phyloP scores from a whole-genome alignment of 306 rosid genomes.

The Potentilla sterilis region DNA sequence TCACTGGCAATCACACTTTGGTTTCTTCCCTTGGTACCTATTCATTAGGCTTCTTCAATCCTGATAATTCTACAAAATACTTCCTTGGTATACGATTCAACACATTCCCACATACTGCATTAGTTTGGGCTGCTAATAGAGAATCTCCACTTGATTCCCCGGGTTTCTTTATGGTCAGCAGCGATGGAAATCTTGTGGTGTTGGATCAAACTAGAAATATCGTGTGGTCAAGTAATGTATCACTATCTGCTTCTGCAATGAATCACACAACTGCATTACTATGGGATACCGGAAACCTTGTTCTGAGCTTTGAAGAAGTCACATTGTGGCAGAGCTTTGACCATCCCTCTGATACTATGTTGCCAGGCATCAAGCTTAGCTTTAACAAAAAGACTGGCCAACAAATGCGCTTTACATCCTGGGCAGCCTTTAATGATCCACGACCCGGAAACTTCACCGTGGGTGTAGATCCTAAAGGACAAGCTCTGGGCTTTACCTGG shows the following conservation, averaged over 20 bases:
- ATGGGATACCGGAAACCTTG: conserved; percentile 20
- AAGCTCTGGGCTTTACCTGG: not conserved
- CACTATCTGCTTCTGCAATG: not conserved
- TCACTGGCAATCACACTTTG: conserved; percentile 46
- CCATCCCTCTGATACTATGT: conserved; percentile 31
- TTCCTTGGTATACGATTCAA: conserved; percentile 40
- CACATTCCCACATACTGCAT: not conserved
- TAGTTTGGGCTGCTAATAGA: conserved; percentile 71
- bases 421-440: conserved; percentile 2
- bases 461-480: conserved; percentile 7
- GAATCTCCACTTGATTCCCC: conserved; percentile 34
- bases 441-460: not conserved
- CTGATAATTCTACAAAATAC: conserved; percentile 52
- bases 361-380: conserved; percentile 31
- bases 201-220: not conserved
- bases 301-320: not conserved
- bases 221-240: conserved; percentile 18
- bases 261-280: not conserved
- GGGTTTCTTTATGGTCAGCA: conserved; percentile 10
- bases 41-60: conserved; percentile 53
- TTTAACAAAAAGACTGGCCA: not conserved
- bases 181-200: conserved; percentile 20
- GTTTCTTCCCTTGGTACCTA: conserved; percentile 38
- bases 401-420: not conserved
- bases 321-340: conserved; percentile 49